phyloP scores from a whole-genome alignment of 2,329 filamentous ascomycete genomes.

The Penicillium sp. region DNA sequence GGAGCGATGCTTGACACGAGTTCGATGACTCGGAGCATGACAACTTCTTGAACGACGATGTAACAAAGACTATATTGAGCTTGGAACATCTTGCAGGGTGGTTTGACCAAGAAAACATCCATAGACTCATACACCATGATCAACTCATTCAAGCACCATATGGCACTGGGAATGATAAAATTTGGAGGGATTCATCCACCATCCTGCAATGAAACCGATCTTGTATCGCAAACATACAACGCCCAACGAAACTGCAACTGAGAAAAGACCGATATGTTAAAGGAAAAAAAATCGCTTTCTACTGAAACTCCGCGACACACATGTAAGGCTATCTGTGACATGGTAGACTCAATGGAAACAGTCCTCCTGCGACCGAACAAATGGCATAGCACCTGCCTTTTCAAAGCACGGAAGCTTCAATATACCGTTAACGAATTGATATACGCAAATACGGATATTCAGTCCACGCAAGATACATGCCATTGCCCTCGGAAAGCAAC shows the following conservation, averaged over 20 bases:
- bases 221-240: constrained; percentile 20
- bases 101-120: constrained; percentile 1
- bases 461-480: constrained; percentile 5
- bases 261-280: constrained; percentile 1
- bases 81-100: constrained; percentile 1
- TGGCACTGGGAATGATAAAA: constrained; percentile 3
- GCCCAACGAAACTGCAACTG: constrained; percentile 20
- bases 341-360: constrained; percentile 8
- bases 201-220: constrained; percentile 20
- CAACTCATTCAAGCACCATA: constrained; percentile 7
- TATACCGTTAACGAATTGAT: constrained; percentile 18
- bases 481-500: constrained; percentile 4
- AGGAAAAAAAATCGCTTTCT: background rate
- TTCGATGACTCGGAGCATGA: constrained; percentile 1
- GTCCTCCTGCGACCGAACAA: constrained; percentile 11
- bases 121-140: background rate
- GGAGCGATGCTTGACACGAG: constrained; percentile 9
- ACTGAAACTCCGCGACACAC: background rate
- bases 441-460: constrained; percentile 11
- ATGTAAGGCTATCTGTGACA: constrained; percentile 3
- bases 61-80: background rate
- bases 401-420: constrained; percentile 17
- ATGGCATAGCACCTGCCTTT: constrained; percentile 19
- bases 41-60: background rate
- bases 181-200: constrained; percentile 17